phyloP scores from a whole-genome alignment of 1,284 basidiomycete species.

The Marasmius tenuissimus region DNA sequence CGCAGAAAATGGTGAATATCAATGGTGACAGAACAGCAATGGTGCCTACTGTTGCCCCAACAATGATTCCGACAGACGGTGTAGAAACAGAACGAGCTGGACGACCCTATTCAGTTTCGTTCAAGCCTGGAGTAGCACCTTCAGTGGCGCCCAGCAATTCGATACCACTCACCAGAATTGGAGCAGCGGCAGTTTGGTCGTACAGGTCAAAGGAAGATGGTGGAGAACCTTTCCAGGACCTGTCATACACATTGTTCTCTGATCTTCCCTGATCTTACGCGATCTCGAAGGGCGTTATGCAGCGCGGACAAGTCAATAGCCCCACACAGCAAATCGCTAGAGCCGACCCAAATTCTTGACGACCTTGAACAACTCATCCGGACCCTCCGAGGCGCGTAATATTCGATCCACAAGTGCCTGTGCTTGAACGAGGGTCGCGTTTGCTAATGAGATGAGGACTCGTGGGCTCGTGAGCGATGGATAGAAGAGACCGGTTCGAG shows the following conservation, averaged over 20 bases:
- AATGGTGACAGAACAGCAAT: neutral
- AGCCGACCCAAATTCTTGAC: slow-evolving; percentile 95
- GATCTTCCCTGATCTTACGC: slow-evolving; percentile 49
- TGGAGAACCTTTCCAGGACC: neutral
- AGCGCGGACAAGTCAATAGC: slow-evolving; percentile 97
- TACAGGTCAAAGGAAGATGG: neutral
- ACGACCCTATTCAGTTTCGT: slow-evolving; percentile 79
- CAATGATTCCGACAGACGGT: slow-evolving; percentile 95
- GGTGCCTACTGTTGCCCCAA: slow-evolving; percentile 36
- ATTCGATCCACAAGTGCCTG: slow-evolving; percentile 76
- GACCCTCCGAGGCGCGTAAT: slow-evolving; percentile 60
- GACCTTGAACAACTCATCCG: slow-evolving; percentile 75
- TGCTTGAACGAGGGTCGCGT: slow-evolving; percentile 73
- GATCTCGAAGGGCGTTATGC: slow-evolving; percentile 15
- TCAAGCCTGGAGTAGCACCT: too few species aligned
- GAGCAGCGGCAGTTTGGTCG: neutral
- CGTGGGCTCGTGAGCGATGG: slow-evolving; percentile 58
- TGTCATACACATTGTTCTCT: slow-evolving; percentile 47
- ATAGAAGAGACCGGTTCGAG: slow-evolving; percentile 73
- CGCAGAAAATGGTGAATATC: neutral
- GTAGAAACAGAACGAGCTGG: slow-evolving; percentile 90
- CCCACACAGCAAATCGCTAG: slow-evolving; percentile 92
- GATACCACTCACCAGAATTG: neutral
- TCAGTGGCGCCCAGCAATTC: neutral
- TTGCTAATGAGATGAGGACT: slow-evolving; percentile 63